Percentiles rank a stretch among this genome's conserved stretches.
Conservation (phyloP, 2,329 filamentous ascomycete genomes). For the Neopestalotiopsis rosae region DNA sequence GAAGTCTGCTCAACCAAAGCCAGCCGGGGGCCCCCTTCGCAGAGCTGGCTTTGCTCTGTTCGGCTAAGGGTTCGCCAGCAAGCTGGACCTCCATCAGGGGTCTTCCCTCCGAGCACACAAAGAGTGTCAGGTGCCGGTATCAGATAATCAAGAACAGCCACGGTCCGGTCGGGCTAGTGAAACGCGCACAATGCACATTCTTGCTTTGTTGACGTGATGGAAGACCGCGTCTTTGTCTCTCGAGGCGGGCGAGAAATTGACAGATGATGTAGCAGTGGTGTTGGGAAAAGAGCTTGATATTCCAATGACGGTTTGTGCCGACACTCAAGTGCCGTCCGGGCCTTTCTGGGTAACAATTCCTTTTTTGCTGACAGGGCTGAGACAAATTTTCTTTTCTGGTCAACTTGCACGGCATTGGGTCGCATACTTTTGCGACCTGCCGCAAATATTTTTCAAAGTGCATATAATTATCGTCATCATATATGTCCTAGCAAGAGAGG, state of each 20-base stretch:
- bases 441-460: too few relatives aligned
- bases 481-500: too few relatives aligned
- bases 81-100: not conserved
- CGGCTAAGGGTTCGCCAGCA: not conserved
- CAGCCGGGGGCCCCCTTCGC: not conserved
- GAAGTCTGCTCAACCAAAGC: not conserved
- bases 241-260: not conserved
- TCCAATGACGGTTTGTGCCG: not conserved
- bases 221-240: not conserved
- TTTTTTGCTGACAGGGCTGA: not conserved
- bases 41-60: not conserved
- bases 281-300: not conserved
- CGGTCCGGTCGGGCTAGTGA: conserved; percentile 6
- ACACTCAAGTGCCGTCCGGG: not conserved
- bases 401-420: not conserved
- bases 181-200: conserved; percentile 1
- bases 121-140: not conserved
- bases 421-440: not conserved
- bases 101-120: not conserved
- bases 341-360: not conserved
- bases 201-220: not conserved
- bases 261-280: not conserved
- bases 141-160: conserved; percentile 7
- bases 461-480: too few relatives aligned
- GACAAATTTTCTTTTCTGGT: not conserved